A percentile compares a stretch with the other conserved stretches of the same genome.
Conservation (phyloP, 805 yeast species). For the Candida stauntonica region DNA sequence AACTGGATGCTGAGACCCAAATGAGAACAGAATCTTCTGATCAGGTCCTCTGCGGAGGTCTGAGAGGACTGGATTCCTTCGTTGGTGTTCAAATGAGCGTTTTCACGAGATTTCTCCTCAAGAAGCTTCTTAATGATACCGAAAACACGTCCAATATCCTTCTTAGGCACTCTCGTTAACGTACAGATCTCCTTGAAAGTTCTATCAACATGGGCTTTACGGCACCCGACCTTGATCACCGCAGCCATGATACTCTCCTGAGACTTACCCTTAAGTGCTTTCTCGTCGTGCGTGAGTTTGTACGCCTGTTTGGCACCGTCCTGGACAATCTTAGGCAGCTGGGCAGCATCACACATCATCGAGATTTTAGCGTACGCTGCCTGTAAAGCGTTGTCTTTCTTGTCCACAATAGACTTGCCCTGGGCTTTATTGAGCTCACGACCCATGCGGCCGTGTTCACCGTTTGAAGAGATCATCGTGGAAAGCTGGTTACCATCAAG, state of each 20-base stretch:
- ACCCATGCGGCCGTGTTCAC: constrained; percentile 75
- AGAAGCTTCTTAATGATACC: constrained; percentile 74
- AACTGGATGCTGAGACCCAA: constrained; percentile 81
- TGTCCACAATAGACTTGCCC: constrained; percentile 77
- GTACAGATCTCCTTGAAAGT: constrained; percentile 96
- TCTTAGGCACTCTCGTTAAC: constrained; percentile 86
- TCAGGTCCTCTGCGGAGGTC: constrained; percentile 89
- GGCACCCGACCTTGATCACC: constrained; percentile 88
- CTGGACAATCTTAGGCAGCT: constrained; percentile 89
- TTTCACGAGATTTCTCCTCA: constrained; percentile 36
- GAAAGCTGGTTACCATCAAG: constrained; percentile 89
- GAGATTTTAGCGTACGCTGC: constrained; percentile 88
- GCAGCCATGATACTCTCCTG: constrained; percentile 96
- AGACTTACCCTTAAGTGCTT: constrained; percentile 81
- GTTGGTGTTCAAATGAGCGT: constrained; percentile 24
- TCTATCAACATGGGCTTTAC: constrained; percentile 90
- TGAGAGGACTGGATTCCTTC: constrained; percentile 65
- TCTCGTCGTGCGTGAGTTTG: constrained; percentile 84
- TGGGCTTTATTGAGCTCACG: constrained; percentile 89
- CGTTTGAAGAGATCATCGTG: constrained; percentile 86
- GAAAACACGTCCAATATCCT: constrained; percentile 90
- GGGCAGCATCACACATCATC: constrained; percentile 96
- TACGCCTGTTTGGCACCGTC: constrained; percentile 98
- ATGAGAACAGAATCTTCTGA: constrained; percentile 94
- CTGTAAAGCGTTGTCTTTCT: constrained; percentile 80